Evolutionary conservation across 805 yeast species (phyloP), one percentile per base, ranked within the genome.

Genomic region (Candida oleophila): DNA sequence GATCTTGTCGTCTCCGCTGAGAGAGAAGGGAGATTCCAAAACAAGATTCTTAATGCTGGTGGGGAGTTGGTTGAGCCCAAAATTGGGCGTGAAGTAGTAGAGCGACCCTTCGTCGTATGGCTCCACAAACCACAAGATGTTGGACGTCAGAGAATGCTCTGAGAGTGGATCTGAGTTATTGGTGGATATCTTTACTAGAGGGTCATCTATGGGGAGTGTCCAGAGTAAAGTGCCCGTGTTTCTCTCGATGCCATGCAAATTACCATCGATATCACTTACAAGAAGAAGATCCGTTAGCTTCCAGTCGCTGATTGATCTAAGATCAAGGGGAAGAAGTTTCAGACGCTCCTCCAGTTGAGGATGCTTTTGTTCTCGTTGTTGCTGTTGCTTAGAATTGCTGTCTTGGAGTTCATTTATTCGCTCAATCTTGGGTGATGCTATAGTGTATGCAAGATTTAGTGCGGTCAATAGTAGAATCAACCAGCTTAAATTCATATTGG

Each of bases 261-360:
- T 83, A 1, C 97, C 98, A 57, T 92, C 96, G 1, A 90, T 77
- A 56, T 91, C 96, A 11, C 91, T 81, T 0, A 88, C 81, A 3
- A 90, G 64, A 2, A 91, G 61, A 8, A 86, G 56, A 52, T 84
- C 81, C 0, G 87, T 68, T 4, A 85, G 65, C 22, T 58, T 57
- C 72, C 78, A 81, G 49, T 78, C 81, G 15, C 56, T 55, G 14
- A 81, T 59, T 18, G 70, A 66, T 34, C 80, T 58, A 4, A 60
- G 49, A 41, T 69, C 70, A n/a, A 69, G 49, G 1, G 76, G 76
- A 14, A 63, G 52, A 16, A 65, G 48, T 43, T 55, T 53, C 30
- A 25, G 30, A 11, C 30, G 30, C 5, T 25, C 30, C 5, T 25
- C 30, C 11, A 7, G 30, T 7, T 25, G 5, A 11, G 5, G 20